phyloP scores from a whole-genome alignment of 345 rosid genomes.

The Carallia brachiata region DNA sequence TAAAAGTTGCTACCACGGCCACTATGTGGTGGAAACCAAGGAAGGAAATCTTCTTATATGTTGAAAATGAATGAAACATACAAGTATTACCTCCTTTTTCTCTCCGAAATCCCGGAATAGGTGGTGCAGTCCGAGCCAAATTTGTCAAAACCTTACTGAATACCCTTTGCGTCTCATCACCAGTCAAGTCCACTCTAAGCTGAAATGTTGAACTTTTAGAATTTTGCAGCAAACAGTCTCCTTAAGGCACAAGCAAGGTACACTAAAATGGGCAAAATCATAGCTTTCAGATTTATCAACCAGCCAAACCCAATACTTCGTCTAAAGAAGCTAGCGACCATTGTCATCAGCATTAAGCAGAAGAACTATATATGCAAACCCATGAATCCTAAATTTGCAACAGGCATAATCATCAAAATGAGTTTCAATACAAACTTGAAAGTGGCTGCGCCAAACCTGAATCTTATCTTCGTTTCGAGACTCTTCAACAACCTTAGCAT shows the following conservation, averaged over 20 bases:
- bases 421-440: background rate
- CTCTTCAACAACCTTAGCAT: slow-evolving; percentile 47
- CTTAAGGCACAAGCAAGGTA: too few species aligned
- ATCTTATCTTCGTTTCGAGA: slow-evolving; percentile 46
- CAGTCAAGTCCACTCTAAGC: slow-evolving; percentile 59
- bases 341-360: too few species aligned
- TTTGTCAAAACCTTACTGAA: slow-evolving; percentile 46
- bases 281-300: background rate
- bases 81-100: slow-evolving; percentile 56
- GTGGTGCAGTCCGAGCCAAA: slow-evolving; percentile 58
- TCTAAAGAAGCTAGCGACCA: background rate
- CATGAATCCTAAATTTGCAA: too few species aligned
- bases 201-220: slow-evolving; percentile 23
- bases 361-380: too few species aligned
- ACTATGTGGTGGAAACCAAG: background rate
- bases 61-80: background rate
- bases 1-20: background rate
- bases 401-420: background rate
- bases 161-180: slow-evolving; percentile 46
- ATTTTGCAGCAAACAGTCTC: background rate
- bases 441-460: slow-evolving; percentile 31
- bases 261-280: background rate
- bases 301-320: background rate
- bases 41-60: background rate
- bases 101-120: slow-evolving; percentile 62